Evolutionary conservation across 23 red algal genomes (phyloP).

Genomic region (Gracilaria vermiculophylla): DNA sequence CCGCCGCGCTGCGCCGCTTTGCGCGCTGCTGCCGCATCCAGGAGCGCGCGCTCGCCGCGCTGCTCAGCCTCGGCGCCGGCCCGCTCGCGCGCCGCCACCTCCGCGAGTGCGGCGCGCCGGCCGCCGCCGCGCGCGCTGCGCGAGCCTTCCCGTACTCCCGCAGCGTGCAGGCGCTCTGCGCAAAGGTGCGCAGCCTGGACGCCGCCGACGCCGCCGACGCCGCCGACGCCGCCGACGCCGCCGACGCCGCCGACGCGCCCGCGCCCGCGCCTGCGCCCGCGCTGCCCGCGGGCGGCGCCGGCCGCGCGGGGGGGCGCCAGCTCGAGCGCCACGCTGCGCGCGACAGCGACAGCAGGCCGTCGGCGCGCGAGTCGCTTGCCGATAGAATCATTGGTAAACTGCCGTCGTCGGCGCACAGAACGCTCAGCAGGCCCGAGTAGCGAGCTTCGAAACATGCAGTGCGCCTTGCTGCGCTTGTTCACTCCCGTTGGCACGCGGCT

Average conservation of each 20-base stretch:
- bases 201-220: too few species aligned
- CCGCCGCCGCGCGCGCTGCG: background rate
- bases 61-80: conserved; percentile 21
- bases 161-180: too few species aligned
- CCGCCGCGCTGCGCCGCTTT: background rate
- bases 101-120: background rate
- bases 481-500: too few species aligned
- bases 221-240: too few species aligned
- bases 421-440: background rate
- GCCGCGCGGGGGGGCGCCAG: background rate
- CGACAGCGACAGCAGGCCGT: background rate
- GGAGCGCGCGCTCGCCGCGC: conserved; percentile 22
- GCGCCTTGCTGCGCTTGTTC: too few species aligned
- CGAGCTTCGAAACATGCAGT: too few species aligned
- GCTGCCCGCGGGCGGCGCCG: background rate
- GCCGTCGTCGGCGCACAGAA: background rate
- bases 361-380: background rate
- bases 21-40: background rate
- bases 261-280: background rate
- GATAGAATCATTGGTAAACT: background rate
- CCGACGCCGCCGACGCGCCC: background rate
- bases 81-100: background rate
- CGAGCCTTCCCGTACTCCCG: too few species aligned
- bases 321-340: background rate
- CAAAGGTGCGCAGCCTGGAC: too few species aligned